Percentiles rank a stretch among this genome's conserved stretches.
Evolutionary conservation across 1,284 basidiomycete genomes (phyloP).

Genomic region (Heterobasidion occidentale): DNA sequence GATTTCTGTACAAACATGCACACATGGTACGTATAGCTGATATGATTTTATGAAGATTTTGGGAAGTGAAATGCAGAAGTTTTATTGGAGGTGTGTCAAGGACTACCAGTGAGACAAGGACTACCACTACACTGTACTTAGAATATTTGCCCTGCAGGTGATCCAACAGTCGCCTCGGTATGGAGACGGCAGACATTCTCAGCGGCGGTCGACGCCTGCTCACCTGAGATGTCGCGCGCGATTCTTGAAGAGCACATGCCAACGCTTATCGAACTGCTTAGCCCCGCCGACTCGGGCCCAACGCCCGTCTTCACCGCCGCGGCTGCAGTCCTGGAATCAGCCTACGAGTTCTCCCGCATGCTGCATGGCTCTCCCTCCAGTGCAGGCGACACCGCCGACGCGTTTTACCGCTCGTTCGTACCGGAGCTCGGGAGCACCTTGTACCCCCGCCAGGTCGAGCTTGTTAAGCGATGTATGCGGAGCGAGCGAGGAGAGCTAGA

Average conservation of each 20-base stretch:
- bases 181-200: slow-evolving; percentile 83
- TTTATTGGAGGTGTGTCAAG: too few species aligned
- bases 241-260: slow-evolving; percentile 66
- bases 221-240: slow-evolving; percentile 53
- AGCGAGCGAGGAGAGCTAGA: slow-evolving; percentile 65
- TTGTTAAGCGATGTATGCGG: slow-evolving; percentile 69
- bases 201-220: slow-evolving; percentile 68
- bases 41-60: too few species aligned
- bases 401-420: slow-evolving; percentile 77
- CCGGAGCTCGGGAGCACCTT: slow-evolving; percentile 67
- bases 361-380: slow-evolving; percentile 61
- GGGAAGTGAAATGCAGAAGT: too few species aligned
- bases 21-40: too few species aligned
- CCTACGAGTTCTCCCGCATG: slow-evolving; percentile 74
- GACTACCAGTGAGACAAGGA: too few species aligned
- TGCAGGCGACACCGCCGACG: slow-evolving; percentile 45
- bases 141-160: slow-evolving; percentile 34
- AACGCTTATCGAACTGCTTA: slow-evolving; percentile 43
- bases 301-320: slow-evolving; percentile 35
- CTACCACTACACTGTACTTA: too few species aligned
- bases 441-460: slow-evolving; percentile 63
- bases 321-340: slow-evolving; percentile 53
- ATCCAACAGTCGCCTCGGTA: slow-evolving; percentile 73
- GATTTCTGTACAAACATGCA: too few species aligned
- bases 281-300: slow-evolving; percentile 20